Evolutionary conservation across 495 filamentous ascomycete genomes (phyloP).

Genomic region (Cudoniella acicularis): DNA sequence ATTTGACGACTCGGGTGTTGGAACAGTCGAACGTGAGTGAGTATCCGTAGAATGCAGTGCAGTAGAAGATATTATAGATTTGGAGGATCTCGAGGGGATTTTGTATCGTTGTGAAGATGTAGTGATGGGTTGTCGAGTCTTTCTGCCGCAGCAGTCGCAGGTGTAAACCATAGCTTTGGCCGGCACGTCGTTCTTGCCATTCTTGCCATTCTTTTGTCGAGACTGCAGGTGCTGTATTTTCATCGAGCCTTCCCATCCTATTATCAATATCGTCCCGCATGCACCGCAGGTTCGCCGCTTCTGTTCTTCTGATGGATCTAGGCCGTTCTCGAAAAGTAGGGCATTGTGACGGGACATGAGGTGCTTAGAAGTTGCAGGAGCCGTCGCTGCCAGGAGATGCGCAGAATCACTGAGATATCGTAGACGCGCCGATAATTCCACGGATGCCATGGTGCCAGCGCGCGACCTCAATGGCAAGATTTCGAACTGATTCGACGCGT

Average conservation of each 20-base stretch:
- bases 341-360: constrained; percentile 42
- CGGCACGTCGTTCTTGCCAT: neutral
- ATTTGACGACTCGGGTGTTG: constrained; percentile 25
- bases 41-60: too few species aligned
- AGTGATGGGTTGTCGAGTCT: constrained; percentile 36
- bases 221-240: too few species aligned
- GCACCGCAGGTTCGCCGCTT: constrained; percentile 44
- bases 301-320: constrained; percentile 38
- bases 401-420: constrained; percentile 43
- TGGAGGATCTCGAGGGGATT: constrained; percentile 1
- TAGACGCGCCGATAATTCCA: constrained; percentile 25
- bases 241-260: constrained; percentile 32
- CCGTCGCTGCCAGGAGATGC: constrained; percentile 40
- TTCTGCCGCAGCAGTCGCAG: constrained; percentile 40
- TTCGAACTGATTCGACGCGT: constrained; percentile 1
- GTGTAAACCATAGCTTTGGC: constrained; percentile 28
- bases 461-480: neutral
- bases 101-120: constrained; percentile 21
- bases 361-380: constrained; percentile 46
- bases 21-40: too few species aligned
- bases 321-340: constrained; percentile 39
- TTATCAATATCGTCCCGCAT: constrained; percentile 50
- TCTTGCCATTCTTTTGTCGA: constrained; percentile 5
- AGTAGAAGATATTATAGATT: neutral
- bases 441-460: constrained; percentile 12